A percentile compares a stretch with the other conserved stretches of the same genome.
Conservation (phyloP, 2,329 filamentous ascomycete species). For the Neofusicoccum parvum region DNA sequence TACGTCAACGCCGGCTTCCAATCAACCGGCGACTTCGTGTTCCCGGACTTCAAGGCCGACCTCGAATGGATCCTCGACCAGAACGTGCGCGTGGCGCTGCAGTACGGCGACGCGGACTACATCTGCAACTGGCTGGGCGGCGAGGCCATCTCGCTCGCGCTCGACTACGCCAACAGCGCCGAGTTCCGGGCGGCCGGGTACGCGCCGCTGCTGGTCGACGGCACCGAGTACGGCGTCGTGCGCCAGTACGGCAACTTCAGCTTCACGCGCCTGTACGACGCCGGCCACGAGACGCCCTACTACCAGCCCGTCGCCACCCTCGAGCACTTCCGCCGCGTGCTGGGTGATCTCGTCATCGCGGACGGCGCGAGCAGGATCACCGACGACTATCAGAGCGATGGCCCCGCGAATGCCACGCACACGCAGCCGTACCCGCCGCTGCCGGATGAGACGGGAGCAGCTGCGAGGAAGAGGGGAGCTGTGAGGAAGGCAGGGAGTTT, state of each 20-base stretch:
- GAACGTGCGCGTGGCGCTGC: constrained; percentile 41
- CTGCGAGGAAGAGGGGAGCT: not conserved
- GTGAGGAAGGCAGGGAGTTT: not conserved
- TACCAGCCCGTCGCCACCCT: constrained; percentile 18
- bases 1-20: constrained; percentile 56
- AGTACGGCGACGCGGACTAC: constrained; percentile 42
- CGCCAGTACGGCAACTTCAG: constrained; percentile 72
- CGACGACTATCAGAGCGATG: constrained; percentile 5
- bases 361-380: not conserved
- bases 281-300: constrained; percentile 53
- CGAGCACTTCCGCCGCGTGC: constrained; percentile 1
- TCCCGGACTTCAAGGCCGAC: constrained; percentile 57
- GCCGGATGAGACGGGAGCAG: constrained; percentile 15
- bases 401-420: constrained; percentile 5
- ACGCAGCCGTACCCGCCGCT: constrained; percentile 19
- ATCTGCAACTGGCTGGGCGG: constrained; percentile 41
- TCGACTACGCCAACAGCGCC: constrained; percentile 23
- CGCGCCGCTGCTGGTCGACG: constrained; percentile 70
- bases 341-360: constrained; percentile 5
- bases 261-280: constrained; percentile 55
- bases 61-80: constrained; percentile 44
- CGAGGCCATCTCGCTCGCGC: constrained; percentile 48
- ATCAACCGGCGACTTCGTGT: constrained; percentile 58
- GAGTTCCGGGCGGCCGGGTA: constrained; percentile 70
- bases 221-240: constrained; percentile 63